A percentile compares a stretch with the other conserved stretches of the same genome.
phyloP scores from a whole-genome alignment of 352 stramenopile genomes.

The Phytophthora capsici region DNA sequence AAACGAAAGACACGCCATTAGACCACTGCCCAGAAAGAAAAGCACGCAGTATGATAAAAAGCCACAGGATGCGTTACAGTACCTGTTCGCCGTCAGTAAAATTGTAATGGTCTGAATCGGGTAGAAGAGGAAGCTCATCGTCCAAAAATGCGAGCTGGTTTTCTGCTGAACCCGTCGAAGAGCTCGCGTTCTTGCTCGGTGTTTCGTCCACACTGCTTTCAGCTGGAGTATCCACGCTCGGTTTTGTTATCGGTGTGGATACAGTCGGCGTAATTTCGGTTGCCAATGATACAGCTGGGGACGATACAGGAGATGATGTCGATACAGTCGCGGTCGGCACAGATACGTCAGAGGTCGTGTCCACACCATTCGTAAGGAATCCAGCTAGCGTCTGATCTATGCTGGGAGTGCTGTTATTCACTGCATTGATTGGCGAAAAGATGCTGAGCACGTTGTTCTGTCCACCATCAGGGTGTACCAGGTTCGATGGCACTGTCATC shows the following conservation, averaged over 20 bases:
- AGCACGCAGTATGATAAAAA: neutral
- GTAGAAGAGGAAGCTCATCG: constrained; percentile 72
- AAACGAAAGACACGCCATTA: constrained; percentile 37
- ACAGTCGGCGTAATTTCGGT: constrained; percentile 6
- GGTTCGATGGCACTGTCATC: constrained; percentile 39
- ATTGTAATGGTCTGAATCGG: constrained; percentile 72
- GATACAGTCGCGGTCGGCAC: constrained; percentile 3
- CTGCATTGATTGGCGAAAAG: constrained; percentile 60
- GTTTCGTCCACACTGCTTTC: constrained; percentile 6
- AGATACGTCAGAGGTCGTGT: neutral
- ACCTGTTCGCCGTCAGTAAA: constrained; percentile 85
- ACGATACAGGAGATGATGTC: constrained; percentile 5
- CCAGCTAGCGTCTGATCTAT: constrained; percentile 18
- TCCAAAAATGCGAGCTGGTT: constrained; percentile 73
- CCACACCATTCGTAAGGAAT: constrained; percentile 41
- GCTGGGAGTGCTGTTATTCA: constrained; percentile 28
- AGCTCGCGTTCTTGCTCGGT: neutral
- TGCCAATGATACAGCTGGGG: constrained; percentile 9
- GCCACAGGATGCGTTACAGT: constrained; percentile 32
- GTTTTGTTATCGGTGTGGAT: constrained; percentile 18
- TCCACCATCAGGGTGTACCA: constrained; percentile 20
- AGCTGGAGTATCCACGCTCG: constrained; percentile 1
- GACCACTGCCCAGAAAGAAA: constrained; percentile 14
- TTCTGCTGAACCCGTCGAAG: constrained; percentile 16
- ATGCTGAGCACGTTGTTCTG: constrained; percentile 78